Percentiles rank a stretch among this genome's conserved stretches.
These are phyloP conservation scores for Phaseolus lunatus DNA, from an alignment of 306 rosid species.

Conservation along the genomic window DNA sequence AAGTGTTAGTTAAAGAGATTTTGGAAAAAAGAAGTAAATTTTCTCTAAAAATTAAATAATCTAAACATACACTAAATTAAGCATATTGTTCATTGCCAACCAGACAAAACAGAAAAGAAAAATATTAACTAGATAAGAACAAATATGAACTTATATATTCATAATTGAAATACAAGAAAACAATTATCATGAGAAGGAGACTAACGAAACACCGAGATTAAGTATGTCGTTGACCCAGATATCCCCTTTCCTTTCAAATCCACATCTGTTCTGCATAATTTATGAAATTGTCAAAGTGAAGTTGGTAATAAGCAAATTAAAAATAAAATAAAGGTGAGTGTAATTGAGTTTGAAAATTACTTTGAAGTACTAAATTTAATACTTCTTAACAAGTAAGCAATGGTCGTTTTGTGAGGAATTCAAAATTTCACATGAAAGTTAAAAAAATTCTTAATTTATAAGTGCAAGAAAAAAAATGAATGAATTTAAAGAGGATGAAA, in stretches of 20 bases:
- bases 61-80: background rate
- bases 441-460: background rate
- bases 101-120: conserved; percentile 11
- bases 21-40: background rate
- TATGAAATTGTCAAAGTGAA: conserved; percentile 35
- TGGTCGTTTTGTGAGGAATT: background rate
- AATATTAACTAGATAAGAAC: background rate
- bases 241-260: conserved; percentile 89
- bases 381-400: too few relatives aligned
- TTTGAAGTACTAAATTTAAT: too few relatives aligned
- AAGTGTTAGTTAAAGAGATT: background rate
- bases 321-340: background rate
- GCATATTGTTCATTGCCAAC: conserved; percentile 11
- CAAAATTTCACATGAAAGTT: background rate
- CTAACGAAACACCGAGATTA: conserved; percentile 96
- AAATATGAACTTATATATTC: conserved; percentile 11
- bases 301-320: conserved; percentile 29
- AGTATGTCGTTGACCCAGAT: conserved; percentile 95
- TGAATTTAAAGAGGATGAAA: background rate
- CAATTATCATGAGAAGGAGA: conserved; percentile 37
- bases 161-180: conserved; percentile 28
- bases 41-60: conserved; percentile 1
- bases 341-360: too few relatives aligned
- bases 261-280: conserved; percentile 89
- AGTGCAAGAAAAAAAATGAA: background rate